Percentiles rank a stretch among this genome's conserved stretches.
Conservation (phyloP, 257 asterid genomes). For the Capsicum baccatum region DNA sequence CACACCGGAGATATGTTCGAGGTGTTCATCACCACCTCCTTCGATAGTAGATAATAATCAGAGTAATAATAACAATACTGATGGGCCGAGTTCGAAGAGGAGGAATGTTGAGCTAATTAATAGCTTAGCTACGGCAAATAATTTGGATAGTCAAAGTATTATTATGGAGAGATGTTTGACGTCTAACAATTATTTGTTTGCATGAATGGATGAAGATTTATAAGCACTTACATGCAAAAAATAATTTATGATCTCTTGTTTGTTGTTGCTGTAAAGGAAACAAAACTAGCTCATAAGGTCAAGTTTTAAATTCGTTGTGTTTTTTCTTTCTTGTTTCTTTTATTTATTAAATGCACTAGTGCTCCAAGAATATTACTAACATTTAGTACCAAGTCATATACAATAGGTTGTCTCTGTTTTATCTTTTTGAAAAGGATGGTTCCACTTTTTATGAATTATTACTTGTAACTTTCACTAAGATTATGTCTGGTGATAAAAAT, state of each 20-base stretch:
- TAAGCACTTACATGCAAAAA: too few species aligned
- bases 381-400: background rate
- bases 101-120: conserved; percentile 3
- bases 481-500: too few species aligned
- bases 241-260: too few species aligned
- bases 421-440: background rate
- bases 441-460: background rate
- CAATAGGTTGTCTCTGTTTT: too few species aligned
- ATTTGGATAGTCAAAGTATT: background rate
- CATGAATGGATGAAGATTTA: background rate
- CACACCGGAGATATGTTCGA: background rate
- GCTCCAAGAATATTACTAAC: too few species aligned
- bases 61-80: background rate
- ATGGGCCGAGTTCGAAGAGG: background rate
- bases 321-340: too few species aligned
- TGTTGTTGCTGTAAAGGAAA: background rate
- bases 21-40: background rate
- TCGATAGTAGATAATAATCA: background rate
- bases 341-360: too few species aligned
- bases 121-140: background rate
- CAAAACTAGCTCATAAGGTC: background rate
- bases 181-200: background rate
- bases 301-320: too few species aligned
- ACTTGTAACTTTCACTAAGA: background rate
- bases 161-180: background rate